phyloP scores from a whole-genome alignment of 352 stramenopile genomes.

The Phytophthora pluvialis region DNA sequence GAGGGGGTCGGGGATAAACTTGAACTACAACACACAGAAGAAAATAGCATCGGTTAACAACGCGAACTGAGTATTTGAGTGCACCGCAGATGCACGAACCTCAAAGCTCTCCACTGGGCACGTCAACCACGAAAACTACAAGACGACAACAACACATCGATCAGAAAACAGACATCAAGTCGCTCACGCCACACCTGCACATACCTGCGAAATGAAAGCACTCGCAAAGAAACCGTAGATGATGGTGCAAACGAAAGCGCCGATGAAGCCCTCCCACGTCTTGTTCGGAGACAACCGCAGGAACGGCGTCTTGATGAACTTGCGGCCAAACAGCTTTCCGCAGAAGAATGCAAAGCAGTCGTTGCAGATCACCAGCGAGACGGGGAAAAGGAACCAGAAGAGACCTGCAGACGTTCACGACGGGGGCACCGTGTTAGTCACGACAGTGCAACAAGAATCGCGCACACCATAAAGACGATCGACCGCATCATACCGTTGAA shows the following conservation, averaged over 20 bases:
- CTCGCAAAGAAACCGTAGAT: conserved; percentile 94
- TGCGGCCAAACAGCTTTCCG: conserved; percentile 84
- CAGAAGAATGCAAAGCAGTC: conserved; percentile 97
- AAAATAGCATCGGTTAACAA: conserved; percentile 9
- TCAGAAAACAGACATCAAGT: conserved; percentile 9
- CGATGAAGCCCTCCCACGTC: conserved; percentile 99
- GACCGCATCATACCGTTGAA: conserved; percentile 82
- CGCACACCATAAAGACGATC: neutral
- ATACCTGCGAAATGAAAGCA: conserved; percentile 85
- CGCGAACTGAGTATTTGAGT: neutral
- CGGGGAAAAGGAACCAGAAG: conserved; percentile 95
- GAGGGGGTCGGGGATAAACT: conserved; percentile 75
- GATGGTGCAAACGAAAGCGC: conserved; percentile 96
- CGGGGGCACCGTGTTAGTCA: conserved; percentile 7
- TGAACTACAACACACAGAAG: conserved; percentile 30
- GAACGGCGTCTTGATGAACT: conserved; percentile 94
- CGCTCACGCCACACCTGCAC: neutral
- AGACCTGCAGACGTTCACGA: conserved; percentile 57
- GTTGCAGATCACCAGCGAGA: conserved; percentile 95
- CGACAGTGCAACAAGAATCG: neutral
- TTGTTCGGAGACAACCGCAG: conserved; percentile 98
- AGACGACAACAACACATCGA: conserved; percentile 4
- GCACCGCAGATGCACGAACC: conserved; percentile 23
- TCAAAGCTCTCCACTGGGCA: conserved; percentile 90
- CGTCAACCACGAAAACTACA: conserved; percentile 93